Conservation (phyloP, 2,329 filamentous ascomycete species). For the Knoxdaviesia capensis region DNA sequence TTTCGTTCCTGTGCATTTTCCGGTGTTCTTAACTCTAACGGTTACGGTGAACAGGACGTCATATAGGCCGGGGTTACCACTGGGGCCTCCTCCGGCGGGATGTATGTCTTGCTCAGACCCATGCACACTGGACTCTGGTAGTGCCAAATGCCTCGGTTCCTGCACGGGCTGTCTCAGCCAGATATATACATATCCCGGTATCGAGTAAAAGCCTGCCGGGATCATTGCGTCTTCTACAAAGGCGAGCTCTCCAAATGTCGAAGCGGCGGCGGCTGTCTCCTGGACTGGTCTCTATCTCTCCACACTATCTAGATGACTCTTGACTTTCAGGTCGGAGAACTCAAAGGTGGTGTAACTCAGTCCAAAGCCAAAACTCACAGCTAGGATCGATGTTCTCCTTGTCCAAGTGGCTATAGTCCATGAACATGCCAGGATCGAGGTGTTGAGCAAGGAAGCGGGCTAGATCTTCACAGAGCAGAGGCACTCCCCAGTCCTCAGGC, state of each 20-base stretch:
- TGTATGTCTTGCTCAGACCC: neutral
- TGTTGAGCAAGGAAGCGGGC: neutral
- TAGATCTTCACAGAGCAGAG: neutral
- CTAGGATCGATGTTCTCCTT: conserved; percentile 45
- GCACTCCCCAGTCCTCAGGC: neutral
- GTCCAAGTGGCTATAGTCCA: conserved; percentile 73
- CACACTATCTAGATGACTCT: no score
- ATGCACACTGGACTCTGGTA: neutral
- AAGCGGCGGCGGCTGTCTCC: conserved; percentile 21
- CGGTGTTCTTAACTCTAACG: conserved; percentile 1
- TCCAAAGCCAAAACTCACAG: conserved; percentile 63
- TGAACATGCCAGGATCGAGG: conserved; percentile 34
- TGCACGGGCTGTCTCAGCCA: neutral
- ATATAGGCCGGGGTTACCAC: conserved; percentile 1
- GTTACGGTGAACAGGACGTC: neutral
- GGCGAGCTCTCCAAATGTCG: conserved; percentile 18
- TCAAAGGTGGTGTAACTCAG: conserved; percentile 54
- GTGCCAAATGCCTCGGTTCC: neutral
- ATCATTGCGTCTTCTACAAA: neutral
- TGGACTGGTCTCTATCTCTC: conserved; percentile 17
- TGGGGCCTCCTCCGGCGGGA: neutral
- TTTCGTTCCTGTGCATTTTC: neutral
- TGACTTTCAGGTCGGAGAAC: conserved; percentile 13
- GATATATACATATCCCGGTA: neutral
- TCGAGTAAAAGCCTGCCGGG: neutral